A percentile compares a stretch with the other conserved stretches of the same genome.
Conservation (phyloP, 257 asterid species). For the Mentha longifolia region DNA sequence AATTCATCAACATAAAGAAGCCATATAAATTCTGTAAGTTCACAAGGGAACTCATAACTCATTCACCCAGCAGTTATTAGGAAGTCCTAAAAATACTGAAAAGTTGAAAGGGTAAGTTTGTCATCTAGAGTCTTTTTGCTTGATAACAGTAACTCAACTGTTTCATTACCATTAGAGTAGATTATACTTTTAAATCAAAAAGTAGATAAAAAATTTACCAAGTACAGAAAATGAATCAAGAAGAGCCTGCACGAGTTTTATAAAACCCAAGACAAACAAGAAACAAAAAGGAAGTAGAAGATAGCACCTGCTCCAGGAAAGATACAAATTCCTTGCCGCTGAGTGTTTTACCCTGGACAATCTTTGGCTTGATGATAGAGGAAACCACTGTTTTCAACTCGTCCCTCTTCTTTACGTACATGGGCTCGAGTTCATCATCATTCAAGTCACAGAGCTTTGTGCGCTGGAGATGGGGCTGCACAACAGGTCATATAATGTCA, state of each 20-base stretch:
- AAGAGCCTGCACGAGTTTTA: conserved; percentile 17
- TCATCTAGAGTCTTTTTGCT: conserved; percentile 11
- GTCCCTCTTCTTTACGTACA: conserved; percentile 81
- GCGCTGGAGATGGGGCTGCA: conserved; percentile 96
- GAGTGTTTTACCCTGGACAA: conserved; percentile 95
- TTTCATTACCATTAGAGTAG: neutral
- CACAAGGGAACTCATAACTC: neutral
- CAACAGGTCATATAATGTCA: conserved; percentile 30
- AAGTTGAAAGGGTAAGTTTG: neutral
- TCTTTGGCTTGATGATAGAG: conserved; percentile 85
- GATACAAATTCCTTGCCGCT: conserved; percentile 90
- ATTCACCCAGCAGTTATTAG: conserved; percentile 6
- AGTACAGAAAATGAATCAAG: neutral
- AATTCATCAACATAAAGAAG: conserved; percentile 23
- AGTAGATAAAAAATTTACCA: conserved; percentile 7
- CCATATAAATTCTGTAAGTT: neutral
- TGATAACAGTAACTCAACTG: neutral
- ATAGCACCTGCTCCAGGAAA: conserved; percentile 82
- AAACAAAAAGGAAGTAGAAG: conserved; percentile 33
- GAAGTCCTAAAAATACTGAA: neutral
- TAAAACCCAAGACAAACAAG: neutral
- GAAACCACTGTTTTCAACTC: conserved; percentile 77
- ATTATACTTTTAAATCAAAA: neutral
- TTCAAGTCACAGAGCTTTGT: conserved; percentile 95
- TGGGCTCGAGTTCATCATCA: conserved; percentile 81